A percentile compares a stretch with the other conserved stretches of the same genome.
Conservation (phyloP, 345 rosid species). For the Nasturtium officinale region DNA sequence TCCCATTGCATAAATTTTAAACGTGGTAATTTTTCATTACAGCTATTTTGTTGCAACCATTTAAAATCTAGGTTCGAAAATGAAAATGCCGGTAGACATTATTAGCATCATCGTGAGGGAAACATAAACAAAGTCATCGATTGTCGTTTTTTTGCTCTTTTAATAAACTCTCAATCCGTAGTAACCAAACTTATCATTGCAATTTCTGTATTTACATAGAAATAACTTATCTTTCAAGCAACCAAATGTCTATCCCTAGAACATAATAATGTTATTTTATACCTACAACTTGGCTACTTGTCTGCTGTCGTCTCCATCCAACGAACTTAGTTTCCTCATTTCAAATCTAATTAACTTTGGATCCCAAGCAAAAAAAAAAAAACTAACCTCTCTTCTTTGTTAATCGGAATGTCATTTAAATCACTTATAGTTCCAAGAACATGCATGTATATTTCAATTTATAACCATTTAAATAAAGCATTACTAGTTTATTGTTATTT, state of each 20-base stretch:
- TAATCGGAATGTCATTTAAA: constrained; percentile 28
- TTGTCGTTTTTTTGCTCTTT: constrained; percentile 17
- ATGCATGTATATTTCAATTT: constrained; percentile 21
- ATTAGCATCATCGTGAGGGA: constrained; percentile 2
- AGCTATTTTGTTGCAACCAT: too few relatives aligned
- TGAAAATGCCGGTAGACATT: constrained; percentile 8
- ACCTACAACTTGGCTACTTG: constrained; percentile 42
- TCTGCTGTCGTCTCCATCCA: constrained; percentile 18
- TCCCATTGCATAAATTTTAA: too few relatives aligned
- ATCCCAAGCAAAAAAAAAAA: background rate
- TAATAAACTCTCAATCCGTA: constrained; percentile 3
- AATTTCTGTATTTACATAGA: constrained; percentile 30
- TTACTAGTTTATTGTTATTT: constrained; percentile 4
- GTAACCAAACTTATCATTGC: constrained; percentile 34
- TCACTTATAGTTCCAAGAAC: constrained; percentile 38
- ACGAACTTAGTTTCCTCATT: constrained; percentile 23
- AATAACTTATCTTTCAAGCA: constrained; percentile 40
- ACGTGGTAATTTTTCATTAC: too few relatives aligned
- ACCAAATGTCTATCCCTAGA: constrained; percentile 33
- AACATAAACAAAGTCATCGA: constrained; percentile 38
- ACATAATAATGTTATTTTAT: constrained; percentile 25
- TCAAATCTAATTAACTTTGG: constrained; percentile 9
- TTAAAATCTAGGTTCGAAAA: background rate
- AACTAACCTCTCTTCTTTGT: constrained; percentile 20
- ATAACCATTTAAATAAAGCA: background rate